Evolutionary conservation across 345 rosid species (phyloP), one percentile per base, ranked within the genome.

Genomic region (Salix viminalis): DNA sequence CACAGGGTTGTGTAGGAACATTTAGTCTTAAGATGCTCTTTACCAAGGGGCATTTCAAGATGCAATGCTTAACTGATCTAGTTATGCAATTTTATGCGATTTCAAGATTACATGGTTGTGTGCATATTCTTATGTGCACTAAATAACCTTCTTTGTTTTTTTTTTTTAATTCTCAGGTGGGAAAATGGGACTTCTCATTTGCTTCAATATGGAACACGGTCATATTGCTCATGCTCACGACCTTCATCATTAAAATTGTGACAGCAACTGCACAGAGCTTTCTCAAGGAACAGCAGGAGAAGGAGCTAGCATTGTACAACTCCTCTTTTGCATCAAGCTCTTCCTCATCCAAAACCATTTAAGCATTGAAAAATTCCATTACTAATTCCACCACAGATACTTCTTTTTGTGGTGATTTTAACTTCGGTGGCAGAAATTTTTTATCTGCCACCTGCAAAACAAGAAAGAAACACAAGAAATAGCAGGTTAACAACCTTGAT

Each of bases 151-250:
- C 41, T 41, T 42, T 46, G 36, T 37, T 36, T 5, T 4, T 46
- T 41, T 42, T 36, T 5, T 4, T 4, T 5, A 36, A 36, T 36
- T 36, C 37, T 16, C 91, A 90, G 98, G 94, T 78, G 74, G 89
- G 90, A 58, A 91, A 82, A 52, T 93, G 97, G 97, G 94, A 88
- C 65, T 81, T 96, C 65, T 96, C 99, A 14, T 88, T 92, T 80
- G 87, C 95, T 30, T 76, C 91, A 1, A 69, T 96, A 54, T 96
- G 99, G 99, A 93, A 91, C 71, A 88, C 96, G 6, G 67, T 96
- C 19, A 97, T 96, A 41, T 96, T 96, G 97, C 97, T 96, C 64
- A 90, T 96, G 97, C 95, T 96, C 41, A 65, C 93, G 78, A 92
- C 90, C 88, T 96, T 93, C 88, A 87, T 87, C 48, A 73, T 87